These are phyloP conservation scores for Trametes cingulata DNA, from an alignment of 768 basidiomycete species.

Conservation along the genomic window DNA sequence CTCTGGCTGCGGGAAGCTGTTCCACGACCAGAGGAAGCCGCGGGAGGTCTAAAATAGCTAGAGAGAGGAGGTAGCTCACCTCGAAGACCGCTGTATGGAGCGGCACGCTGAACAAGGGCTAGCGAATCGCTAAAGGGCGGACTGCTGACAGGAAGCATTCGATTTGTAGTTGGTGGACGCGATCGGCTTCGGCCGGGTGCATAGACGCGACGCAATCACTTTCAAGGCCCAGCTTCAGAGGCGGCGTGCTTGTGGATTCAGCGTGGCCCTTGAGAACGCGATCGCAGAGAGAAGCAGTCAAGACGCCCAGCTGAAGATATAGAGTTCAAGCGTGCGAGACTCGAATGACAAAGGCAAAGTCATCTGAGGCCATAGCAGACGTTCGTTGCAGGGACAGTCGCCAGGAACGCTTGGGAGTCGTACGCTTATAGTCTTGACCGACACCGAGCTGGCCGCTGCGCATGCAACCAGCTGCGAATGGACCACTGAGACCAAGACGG, in stretches of 20 bases:
- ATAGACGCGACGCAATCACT: background rate
- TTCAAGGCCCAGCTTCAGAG: background rate
- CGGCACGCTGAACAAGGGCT: background rate
- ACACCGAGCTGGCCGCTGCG: background rate
- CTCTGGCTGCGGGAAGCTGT: conserved; percentile 13
- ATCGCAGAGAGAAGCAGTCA: background rate
- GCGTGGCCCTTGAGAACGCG: conserved; percentile 1
- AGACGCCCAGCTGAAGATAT: background rate
- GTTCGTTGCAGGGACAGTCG: background rate
- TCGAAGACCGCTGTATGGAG: background rate
- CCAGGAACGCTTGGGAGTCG: conserved; percentile 4
- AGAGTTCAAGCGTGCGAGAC: conserved; percentile 3
- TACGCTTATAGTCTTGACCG: background rate
- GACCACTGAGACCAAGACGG: no score
- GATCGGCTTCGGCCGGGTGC: background rate
- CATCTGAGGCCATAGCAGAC: background rate
- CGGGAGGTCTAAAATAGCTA: background rate
- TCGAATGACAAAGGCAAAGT: conserved; percentile 5
- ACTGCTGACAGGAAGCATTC: background rate
- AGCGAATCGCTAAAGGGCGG: background rate
- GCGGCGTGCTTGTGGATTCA: background rate
- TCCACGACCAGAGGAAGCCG: background rate
- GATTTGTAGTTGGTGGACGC: background rate
- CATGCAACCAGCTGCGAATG: background rate
- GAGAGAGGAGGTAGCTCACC: background rate